A percentile compares a stretch with the other conserved stretches of the same genome.
Evolutionary conservation across 2,329 filamentous ascomycete species (phyloP).

Genomic region (Beauveria australis): DNA sequence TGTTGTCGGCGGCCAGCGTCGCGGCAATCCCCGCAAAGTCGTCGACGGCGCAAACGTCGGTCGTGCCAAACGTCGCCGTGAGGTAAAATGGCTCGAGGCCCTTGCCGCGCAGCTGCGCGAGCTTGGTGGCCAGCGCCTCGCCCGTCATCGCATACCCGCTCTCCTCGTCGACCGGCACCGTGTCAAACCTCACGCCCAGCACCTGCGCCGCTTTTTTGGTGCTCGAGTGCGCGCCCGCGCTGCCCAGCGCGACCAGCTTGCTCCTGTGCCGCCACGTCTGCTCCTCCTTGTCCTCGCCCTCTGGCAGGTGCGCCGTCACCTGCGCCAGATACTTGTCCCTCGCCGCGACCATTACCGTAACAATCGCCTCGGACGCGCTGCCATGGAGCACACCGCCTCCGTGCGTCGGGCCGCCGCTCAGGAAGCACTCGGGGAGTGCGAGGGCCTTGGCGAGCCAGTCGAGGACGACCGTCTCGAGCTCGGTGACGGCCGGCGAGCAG

Average conservation of each 20-base stretch:
- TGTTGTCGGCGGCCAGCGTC: slow-evolving; percentile 26
- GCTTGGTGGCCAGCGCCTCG: slow-evolving; percentile 46
- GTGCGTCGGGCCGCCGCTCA: slow-evolving; percentile 56
- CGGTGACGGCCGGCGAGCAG: slow-evolving; percentile 83
- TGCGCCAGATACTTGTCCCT: slow-evolving; percentile 67
- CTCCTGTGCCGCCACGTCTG: slow-evolving; percentile 49
- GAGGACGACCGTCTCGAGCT: slow-evolving; percentile 85
- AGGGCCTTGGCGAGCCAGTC: slow-evolving; percentile 83
- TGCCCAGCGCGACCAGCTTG: slow-evolving; percentile 67
- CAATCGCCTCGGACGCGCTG: slow-evolving; percentile 77
- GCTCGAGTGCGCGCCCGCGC: slow-evolving; percentile 71
- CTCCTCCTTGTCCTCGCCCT: slow-evolving; percentile 59
- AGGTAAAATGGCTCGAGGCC: slow-evolving; percentile 81
- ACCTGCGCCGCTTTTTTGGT: slow-evolving; percentile 84
- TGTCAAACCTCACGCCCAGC: slow-evolving; percentile 72
- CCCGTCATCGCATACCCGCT: slow-evolving; percentile 66
- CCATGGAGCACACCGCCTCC: slow-evolving; percentile 95
- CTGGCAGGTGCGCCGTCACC: slow-evolving; percentile 41
- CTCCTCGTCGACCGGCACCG: slow-evolving; percentile 53
- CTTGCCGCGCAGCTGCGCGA: slow-evolving; percentile 57
- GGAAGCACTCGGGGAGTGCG: slow-evolving; percentile 62
- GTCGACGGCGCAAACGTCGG: slow-evolving; percentile 80
- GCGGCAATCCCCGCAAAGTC: slow-evolving; percentile 62
- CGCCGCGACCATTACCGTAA: slow-evolving; percentile 81
- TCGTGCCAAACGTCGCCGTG: slow-evolving; percentile 77